These are phyloP conservation scores for Arabidopsis arenosa DNA, from an alignment of 345 rosid genomes.

Conservation along the genomic window DNA sequence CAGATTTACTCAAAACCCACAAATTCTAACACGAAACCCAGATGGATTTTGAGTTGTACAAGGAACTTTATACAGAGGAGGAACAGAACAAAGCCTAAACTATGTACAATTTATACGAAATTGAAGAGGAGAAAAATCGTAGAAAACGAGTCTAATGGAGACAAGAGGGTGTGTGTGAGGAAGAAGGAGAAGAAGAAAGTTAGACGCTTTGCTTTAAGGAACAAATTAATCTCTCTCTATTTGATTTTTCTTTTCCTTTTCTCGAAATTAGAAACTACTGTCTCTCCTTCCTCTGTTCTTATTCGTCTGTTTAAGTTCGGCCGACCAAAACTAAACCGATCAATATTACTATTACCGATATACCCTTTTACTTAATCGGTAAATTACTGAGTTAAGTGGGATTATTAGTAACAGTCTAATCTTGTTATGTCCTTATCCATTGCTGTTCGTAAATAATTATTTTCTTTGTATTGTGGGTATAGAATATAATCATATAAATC, in stretches of 20 bases:
- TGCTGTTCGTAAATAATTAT: neutral
- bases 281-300: neutral
- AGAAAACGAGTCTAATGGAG: conserved; percentile 23
- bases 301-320: conserved; percentile 35
- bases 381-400: neutral
- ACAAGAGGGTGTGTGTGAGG: conserved; percentile 20
- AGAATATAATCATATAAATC: neutral
- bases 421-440: conserved; percentile 36
- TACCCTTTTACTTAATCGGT: conserved; percentile 30
- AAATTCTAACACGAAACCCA: conserved; percentile 32
- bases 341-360: neutral
- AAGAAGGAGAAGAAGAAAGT: conserved; percentile 37
- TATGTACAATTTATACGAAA: conserved; percentile 41
- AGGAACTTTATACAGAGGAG: neutral
- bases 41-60: neutral
- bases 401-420: conserved; percentile 1
- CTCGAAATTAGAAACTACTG: neutral
- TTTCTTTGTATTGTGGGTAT: conserved; percentile 11
- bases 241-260: conserved; percentile 16
- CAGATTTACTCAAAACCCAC: conserved; percentile 21
- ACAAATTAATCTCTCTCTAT: neutral
- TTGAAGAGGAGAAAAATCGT: neutral
- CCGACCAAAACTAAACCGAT: conserved; percentile 39
- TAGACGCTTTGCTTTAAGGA: conserved; percentile 44
- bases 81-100: conserved; percentile 7